Conservation (phyloP, 192 early-diverging fungal species). For the Entomortierella lignicola region DNA sequence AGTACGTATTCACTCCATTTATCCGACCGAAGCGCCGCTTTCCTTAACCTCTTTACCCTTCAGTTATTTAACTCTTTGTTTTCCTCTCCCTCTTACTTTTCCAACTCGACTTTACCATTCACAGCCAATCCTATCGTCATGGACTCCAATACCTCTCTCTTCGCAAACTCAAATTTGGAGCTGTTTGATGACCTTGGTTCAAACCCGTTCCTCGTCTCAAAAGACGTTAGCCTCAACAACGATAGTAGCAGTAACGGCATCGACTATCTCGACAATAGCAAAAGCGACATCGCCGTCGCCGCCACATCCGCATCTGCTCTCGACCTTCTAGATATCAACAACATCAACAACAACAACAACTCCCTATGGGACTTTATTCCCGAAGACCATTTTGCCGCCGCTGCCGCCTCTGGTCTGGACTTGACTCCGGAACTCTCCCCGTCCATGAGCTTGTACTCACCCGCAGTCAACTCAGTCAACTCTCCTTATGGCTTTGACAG, state of each 20-base stretch:
- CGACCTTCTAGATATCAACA: neutral
- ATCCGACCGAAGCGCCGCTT: neutral
- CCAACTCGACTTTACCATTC: neutral
- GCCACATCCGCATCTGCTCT: neutral
- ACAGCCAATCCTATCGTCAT: slow-evolving; percentile 19
- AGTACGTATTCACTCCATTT: slow-evolving; percentile 17
- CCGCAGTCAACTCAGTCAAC: slow-evolving; percentile 10
- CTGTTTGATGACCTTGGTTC: slow-evolving; percentile 18
- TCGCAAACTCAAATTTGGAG: slow-evolving; percentile 1
- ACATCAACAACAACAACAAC: slow-evolving; percentile 22
- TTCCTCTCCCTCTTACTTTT: neutral
- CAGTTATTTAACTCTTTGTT: neutral
- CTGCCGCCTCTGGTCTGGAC: neutral
- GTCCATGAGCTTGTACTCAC: slow-evolving; percentile 30
- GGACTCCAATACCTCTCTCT: slow-evolving; percentile 3
- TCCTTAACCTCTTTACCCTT: neutral
- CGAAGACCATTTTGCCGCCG: slow-evolving; percentile 1
- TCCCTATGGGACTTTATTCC: slow-evolving; percentile 18
- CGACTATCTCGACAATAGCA: slow-evolving; percentile 18
- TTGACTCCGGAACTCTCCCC: slow-evolving; percentile 40
- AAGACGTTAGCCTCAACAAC: slow-evolving; percentile 3
- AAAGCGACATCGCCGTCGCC: slow-evolving; percentile 5
- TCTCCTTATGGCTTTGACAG: slow-evolving; percentile 36
- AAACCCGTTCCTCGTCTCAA: slow-evolving; percentile 14
- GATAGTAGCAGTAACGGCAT: slow-evolving; percentile 6